Evolutionary conservation across 1,139 yeast species (phyloP), one percentile per base, ranked within the genome.

Genomic region (Candida sanyaensis): DNA sequence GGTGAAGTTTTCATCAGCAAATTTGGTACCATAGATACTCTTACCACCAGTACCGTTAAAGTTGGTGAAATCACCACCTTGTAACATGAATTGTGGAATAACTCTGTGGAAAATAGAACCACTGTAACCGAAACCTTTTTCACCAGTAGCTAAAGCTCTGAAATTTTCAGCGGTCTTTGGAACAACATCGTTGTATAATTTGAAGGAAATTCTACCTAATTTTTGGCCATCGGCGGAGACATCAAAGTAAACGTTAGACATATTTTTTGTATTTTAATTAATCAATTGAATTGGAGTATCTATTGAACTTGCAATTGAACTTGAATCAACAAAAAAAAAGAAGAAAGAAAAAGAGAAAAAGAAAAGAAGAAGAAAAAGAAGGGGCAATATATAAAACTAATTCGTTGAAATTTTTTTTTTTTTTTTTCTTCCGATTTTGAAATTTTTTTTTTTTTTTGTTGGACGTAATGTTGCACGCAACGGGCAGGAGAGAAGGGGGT

Each of bases 81-180:
- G 99, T 72, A 92, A 81, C 99, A 93, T 93, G 84, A 93, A 93
- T 63, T 88, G 86, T 62, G 98, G 98, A 66, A 93, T 93, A 62
- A 93, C 96, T 79, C 99, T 86, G 92, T 93, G 99, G 96, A 93
- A 93, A 62, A 85, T 75, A 50, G 97, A 91, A 63, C 82, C 84
- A 66, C 87, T 85, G 84, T 86, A 92, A 64, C 98, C 98, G 71
- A 80, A 92, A 55, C 98, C 98, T 81, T 92, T 88, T 81, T 92
- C 97, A 67, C 98, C 98, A 59, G 98, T 93, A 73, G 88, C 80
- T 65, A 93, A 81, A 59, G 97, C 97, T 76, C 97, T 85, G 91
- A 93, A 93, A 83, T 93, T 93, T 79, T 90, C 97, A 62, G 97
- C 84, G 59, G 99, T 93, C 86, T 92, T 91, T 81, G 99, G 99